Base-by-base conservation (phyloP, 306 rosid species). In the Corylus heterophylla region DNA sequence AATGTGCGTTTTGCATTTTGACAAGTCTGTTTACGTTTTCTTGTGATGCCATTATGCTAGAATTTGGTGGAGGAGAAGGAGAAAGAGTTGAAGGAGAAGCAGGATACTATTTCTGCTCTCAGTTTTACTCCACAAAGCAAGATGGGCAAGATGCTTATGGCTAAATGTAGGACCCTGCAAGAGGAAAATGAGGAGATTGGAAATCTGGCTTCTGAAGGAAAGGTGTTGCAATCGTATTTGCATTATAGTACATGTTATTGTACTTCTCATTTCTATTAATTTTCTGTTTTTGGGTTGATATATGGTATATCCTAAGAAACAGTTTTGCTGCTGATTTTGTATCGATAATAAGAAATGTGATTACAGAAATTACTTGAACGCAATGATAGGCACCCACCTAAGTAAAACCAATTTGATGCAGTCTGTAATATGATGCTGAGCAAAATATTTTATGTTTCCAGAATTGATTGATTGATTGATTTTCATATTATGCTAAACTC, bases 161-260 rank as follows among this genome's bases (percentile, higher is more conserved):
- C 97, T 79, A 94, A 94, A 86, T 92, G 98, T 77, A 89, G 87
- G 86, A 94, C 97, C 27, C 86, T 94, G 81, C 98, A 94, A 83
- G 97, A 91, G 86, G 98, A 94, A 91, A 94, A 94, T 80, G 97
- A 94, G 78, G 98, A 94, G 88, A 92, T 94, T 54, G 98, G 98
- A 81, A 91, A 88, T 81, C 97, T 89, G 83, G 98, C 98, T 85
- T 86, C 97, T 22, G 98, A 94, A 87, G 98, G 92, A 72, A 94
- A 94, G 98, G 98, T 94, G 74, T 75, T 35, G 37, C 47, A 45
- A 42, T 74, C 63, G 44, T 35, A 47, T 80, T 72, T 82, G 54
- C 76, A 22, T 66, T 35, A 25, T 58, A 55, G 77, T 71, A 51
- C 66, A 27, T 78, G 37, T 54, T 68, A 54, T 73, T 27, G 1